These are phyloP conservation scores for Rhodotorula sp. DNA, from an alignment of 1,284 basidiomycete species.

Conservation along the genomic window DNA sequence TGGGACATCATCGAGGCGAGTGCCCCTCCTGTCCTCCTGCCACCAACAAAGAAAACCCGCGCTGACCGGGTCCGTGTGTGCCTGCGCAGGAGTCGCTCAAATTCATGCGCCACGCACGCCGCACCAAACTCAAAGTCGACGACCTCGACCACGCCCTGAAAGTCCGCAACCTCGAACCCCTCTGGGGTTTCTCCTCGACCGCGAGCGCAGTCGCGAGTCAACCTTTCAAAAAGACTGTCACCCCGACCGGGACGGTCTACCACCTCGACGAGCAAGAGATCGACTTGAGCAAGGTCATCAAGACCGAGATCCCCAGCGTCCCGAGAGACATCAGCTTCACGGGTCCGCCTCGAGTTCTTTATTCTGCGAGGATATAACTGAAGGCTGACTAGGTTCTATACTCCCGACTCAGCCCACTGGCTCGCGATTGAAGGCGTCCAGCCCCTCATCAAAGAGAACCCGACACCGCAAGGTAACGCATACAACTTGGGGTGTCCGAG, in stretches of 20 bases:
- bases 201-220: constrained; percentile 13
- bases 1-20: constrained; percentile 85
- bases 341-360: constrained; percentile 24
- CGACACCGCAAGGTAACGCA: constrained; percentile 56
- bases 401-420: constrained; percentile 73
- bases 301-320: constrained; percentile 73
- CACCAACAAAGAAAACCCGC: neutral
- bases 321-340: constrained; percentile 76
- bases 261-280: constrained; percentile 96
- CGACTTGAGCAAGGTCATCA: constrained; percentile 85
- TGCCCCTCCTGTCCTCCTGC: neutral
- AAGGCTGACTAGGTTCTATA: neutral
- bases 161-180: constrained; percentile 81
- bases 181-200: constrained; percentile 45
- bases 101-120: constrained; percentile 91
- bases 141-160: constrained; percentile 93
- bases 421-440: constrained; percentile 97
- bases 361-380: no score
- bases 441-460: constrained; percentile 94
- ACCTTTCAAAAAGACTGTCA: constrained; percentile 49
- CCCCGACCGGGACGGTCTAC: constrained; percentile 61
- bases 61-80: neutral
- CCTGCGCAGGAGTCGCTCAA: constrained; percentile 88
- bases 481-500: neutral
- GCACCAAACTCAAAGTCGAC: constrained; percentile 78